Evolutionary conservation across 495 filamentous ascomycete genomes (phyloP).

Genomic region (Neurospora tetrasperma): DNA sequence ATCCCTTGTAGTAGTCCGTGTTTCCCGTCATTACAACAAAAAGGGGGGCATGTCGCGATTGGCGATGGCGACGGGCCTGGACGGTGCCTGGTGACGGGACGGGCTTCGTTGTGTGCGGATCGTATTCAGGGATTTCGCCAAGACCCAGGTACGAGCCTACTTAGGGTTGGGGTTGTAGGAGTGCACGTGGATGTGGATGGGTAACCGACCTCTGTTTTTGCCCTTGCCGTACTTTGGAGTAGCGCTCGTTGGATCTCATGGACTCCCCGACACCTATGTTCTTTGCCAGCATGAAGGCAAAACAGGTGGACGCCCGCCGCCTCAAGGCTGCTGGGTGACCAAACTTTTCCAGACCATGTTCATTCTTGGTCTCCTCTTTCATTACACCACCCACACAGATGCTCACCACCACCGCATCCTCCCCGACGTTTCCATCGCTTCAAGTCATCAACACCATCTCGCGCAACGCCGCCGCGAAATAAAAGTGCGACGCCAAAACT

Average conservation of each 20-base stretch:
- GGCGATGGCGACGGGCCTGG: neutral
- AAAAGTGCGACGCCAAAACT: conserved; percentile 27
- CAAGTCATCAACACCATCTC: conserved; percentile 6
- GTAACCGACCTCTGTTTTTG: neutral
- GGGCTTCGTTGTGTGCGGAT: neutral
- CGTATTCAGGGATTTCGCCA: neutral
- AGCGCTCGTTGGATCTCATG: conserved; percentile 1
- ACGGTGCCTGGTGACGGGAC: neutral
- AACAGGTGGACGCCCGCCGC: conserved; percentile 28
- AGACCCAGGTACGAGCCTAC: conserved; percentile 13
- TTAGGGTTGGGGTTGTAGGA: conserved; percentile 21
- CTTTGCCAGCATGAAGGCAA: conserved; percentile 32
- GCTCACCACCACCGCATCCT: conserved; percentile 18
- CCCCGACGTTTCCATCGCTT: conserved; percentile 7
- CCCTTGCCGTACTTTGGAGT: conserved; percentile 1
- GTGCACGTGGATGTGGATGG: neutral
- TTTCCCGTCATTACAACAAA: neutral
- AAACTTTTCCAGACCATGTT: conserved; percentile 21
- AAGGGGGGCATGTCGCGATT: neutral
- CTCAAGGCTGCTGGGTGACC: conserved; percentile 26
- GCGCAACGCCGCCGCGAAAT: conserved; percentile 24
- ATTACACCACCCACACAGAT: conserved; percentile 15
- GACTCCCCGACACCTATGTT: conserved; percentile 20
- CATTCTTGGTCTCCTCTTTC: conserved; percentile 10
- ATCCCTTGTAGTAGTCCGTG: neutral